Base-by-base conservation (phyloP, 495 filamentous ascomycete species). In the Neurospora hispaniola region DNA sequence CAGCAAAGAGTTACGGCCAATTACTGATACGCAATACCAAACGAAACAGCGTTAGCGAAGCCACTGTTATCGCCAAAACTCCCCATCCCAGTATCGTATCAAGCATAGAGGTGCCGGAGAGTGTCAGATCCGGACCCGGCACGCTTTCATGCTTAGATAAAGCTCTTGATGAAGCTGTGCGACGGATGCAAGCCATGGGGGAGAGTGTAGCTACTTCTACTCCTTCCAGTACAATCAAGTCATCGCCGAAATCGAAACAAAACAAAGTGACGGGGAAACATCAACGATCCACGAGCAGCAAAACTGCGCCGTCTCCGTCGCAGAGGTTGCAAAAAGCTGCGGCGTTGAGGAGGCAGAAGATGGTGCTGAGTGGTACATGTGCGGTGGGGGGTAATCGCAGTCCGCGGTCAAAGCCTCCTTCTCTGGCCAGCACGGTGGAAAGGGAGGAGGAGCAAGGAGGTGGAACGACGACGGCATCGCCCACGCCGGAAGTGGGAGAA, bases 111-210 rank as follows among this genome's bases (percentile, higher is more conserved):
- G 0, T 35, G 1, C 14, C 54, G 1, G 8, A 7, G 48, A 27
- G 54, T 66, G 54, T 66, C 35, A 35, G 27, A 35, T 18, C 23
- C 1, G 18, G 14, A 18, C 18, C 27, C 8, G 72, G 77, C 27
- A 80, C 80, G 11, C 74, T 75, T 35, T 83, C 80, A 5, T 82
- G 79, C 4, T 75, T 82, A 27, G 79, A 84, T 31, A 75, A 78
- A 68, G 82, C 82, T 18, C 74, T 84, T 3, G 78, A 83, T 31
- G 79, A 81, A 41, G 80, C 81, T 14, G 79, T 78, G 23, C 73
- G 77, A 10, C 78, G 81, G 42, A 62, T 84, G 14, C 79, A 82
- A 0, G 75, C 74, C 9, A 79, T 81, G 77, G 79, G 78, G 20
- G 74, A 75, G 69, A 70, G 70, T 4, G 54, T 66, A 7, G 27